These are phyloP conservation scores for Ettlia oleoabundans DNA, from an alignment of 139 green algal species.

Conservation along the genomic window DNA sequence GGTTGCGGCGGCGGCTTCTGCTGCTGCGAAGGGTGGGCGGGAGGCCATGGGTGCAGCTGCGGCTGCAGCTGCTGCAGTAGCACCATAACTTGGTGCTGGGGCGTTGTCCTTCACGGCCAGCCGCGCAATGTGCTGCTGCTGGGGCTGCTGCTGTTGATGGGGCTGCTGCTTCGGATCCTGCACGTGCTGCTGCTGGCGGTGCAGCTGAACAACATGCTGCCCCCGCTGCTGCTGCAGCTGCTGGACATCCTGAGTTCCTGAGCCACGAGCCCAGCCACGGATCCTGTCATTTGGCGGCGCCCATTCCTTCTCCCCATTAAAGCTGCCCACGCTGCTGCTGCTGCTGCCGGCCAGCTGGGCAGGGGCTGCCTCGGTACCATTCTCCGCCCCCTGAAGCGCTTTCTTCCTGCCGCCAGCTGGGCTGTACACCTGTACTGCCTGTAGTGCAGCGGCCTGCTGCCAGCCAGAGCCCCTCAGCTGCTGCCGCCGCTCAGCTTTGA, in stretches of 20 bases:
- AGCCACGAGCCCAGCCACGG: not conserved
- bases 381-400: not conserved
- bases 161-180: too few relatives aligned
- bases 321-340: not conserved
- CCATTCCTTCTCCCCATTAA: not conserved
- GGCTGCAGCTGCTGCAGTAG: too few relatives aligned
- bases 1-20: not conserved
- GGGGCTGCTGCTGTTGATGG: too few relatives aligned
- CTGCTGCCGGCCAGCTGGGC: not conserved
- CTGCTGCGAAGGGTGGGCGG: too few relatives aligned
- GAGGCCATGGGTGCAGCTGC: too few relatives aligned
- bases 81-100: too few relatives aligned
- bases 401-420: not conserved
- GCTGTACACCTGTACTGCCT: not conserved
- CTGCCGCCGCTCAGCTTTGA: slow-evolving; percentile 11
- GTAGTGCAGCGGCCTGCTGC: not conserved
- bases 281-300: not conserved
- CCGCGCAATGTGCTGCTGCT: too few relatives aligned
- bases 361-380: not conserved
- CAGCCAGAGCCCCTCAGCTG: slow-evolving; percentile 1
- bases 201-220: too few relatives aligned
- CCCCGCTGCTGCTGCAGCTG: not conserved
- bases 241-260: not conserved
- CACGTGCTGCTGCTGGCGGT: too few relatives aligned
- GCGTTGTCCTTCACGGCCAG: too few relatives aligned